These are phyloP conservation scores for Magnaporthales sp. DNA, from an alignment of 2,329 filamentous ascomycete species.

Conservation along the genomic window DNA sequence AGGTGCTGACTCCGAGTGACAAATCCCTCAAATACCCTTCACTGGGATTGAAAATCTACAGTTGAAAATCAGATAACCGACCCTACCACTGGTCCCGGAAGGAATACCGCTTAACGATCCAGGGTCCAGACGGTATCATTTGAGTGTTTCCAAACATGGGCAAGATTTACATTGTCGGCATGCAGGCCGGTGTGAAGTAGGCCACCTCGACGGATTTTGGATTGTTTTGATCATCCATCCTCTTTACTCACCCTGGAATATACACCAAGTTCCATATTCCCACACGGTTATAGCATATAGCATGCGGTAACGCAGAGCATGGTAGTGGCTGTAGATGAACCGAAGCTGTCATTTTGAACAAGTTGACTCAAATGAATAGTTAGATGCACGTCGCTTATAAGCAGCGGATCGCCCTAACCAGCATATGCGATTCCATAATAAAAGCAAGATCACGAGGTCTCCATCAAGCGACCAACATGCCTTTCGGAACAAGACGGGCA, in stretches of 20 bases:
- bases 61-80: not conserved
- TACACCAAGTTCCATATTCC: not conserved
- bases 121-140: not conserved
- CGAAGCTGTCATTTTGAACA: not conserved
- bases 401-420: not conserved
- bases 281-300: not conserved
- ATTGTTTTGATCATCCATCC: not conserved
- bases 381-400: not conserved
- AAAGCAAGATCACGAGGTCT: not conserved
- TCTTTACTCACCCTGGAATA: not conserved
- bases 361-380: not conserved
- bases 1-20: not conserved
- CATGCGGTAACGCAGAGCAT: not conserved
- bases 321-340: not conserved
- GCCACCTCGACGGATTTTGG: too few relatives aligned
- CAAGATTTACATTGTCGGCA: not conserved
- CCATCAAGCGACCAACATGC: not conserved
- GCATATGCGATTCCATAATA: not conserved
- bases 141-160: not conserved
- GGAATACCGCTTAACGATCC: not conserved
- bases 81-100: not conserved
- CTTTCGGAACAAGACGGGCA: not conserved
- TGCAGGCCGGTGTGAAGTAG: too few relatives aligned
- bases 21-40: not conserved
- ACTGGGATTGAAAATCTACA: not conserved